Evolutionary conservation across 73 alveolate species (phyloP).

Genomic region (Halteria grandinella): DNA sequence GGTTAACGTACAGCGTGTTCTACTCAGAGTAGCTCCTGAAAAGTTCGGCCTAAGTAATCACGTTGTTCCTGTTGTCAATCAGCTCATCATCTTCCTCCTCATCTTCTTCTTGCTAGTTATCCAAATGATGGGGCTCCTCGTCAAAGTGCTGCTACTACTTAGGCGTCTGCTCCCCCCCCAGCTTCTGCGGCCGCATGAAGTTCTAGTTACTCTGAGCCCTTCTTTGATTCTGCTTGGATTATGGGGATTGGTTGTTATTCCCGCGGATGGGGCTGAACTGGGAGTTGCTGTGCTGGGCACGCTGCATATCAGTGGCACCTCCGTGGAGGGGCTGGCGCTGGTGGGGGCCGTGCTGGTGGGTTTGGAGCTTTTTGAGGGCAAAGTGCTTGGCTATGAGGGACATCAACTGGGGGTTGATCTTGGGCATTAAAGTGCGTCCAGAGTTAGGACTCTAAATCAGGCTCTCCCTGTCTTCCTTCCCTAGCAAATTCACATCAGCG

Average conservation of each 20-base stretch:
- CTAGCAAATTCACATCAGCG: slow-evolving; percentile 4
- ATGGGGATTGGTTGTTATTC: too few relatives aligned
- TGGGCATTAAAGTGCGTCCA: slow-evolving; percentile 33
- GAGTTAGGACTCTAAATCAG: slow-evolving; percentile 29
- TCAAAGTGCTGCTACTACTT: slow-evolving; percentile 39
- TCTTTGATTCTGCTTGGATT: too few relatives aligned
- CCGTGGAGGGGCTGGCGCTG: slow-evolving; percentile 17
- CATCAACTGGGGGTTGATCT: slow-evolving; percentile 44
- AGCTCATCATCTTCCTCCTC: slow-evolving; percentile 52
- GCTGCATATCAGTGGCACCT: too few relatives aligned
- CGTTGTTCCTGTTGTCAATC: slow-evolving; percentile 39
- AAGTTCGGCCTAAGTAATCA: slow-evolving; percentile 44
- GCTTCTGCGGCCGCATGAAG: too few relatives aligned
- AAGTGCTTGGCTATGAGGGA: slow-evolving; percentile 26
- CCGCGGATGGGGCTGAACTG: too few relatives aligned
- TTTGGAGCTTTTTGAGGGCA: slow-evolving; percentile 47
- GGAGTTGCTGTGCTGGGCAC: too few relatives aligned
- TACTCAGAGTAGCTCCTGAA: slow-evolving; percentile 61
- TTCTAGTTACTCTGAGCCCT: slow-evolving; percentile 36
- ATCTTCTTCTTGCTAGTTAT: slow-evolving; percentile 24
- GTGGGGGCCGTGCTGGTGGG: too few relatives aligned
- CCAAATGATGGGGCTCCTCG: slow-evolving; percentile 10
- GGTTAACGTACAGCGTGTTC: slow-evolving; percentile 58
- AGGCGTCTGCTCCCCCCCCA: slow-evolving; percentile 23
- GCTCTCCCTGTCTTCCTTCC: slow-evolving; percentile 28